phyloP scores from a whole-genome alignment of 2,329 filamentous ascomycete genomes.

The Exutisphaerella laricina region DNA sequence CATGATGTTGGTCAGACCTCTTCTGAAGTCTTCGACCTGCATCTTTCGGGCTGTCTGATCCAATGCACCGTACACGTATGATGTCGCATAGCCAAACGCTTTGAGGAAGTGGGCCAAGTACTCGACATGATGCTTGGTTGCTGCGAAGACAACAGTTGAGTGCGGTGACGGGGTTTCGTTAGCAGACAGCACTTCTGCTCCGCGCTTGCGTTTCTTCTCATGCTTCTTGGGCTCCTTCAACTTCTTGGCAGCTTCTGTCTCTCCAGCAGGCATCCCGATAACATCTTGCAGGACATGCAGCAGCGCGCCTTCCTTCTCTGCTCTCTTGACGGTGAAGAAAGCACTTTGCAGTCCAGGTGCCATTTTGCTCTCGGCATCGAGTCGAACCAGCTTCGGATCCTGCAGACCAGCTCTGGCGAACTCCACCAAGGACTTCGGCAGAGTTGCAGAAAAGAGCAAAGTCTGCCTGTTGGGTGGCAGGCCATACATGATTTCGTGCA shows the following conservation, averaged over 20 bases:
- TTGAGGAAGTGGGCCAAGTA: conserved; percentile 79
- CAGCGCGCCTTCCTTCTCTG: conserved; percentile 88
- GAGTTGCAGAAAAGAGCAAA: conserved; percentile 86
- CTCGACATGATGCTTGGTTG: conserved; percentile 96
- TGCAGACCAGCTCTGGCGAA: conserved; percentile 91
- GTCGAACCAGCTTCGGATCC: conserved; percentile 80
- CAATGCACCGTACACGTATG: conserved; percentile 88
- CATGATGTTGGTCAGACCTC: conserved; percentile 77
- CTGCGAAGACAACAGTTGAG: conserved; percentile 90
- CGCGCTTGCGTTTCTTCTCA: conserved; percentile 68
- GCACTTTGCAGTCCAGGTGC: conserved; percentile 93
- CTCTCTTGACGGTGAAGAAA: conserved; percentile 88
- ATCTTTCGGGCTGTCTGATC: conserved; percentile 91
- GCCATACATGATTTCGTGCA: conserved; percentile 87
- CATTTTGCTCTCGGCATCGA: conserved; percentile 93
- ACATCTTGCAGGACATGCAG: conserved; percentile 85
- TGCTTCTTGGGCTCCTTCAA: conserved; percentile 42
- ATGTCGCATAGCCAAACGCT: conserved; percentile 77
- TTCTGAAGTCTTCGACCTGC: conserved; percentile 84
- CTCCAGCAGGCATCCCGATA: conserved; percentile 78
- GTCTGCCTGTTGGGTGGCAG: conserved; percentile 82
- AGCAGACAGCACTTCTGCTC: conserved; percentile 44
- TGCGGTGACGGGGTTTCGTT: conserved; percentile 74
- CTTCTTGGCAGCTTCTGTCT: conserved; percentile 48
- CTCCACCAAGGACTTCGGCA: conserved; percentile 90